A percentile compares a stretch with the other conserved stretches of the same genome.
phyloP scores from a whole-genome alignment of 2,329 filamentous ascomycete genomes.

The Xylaria sp. region DNA sequence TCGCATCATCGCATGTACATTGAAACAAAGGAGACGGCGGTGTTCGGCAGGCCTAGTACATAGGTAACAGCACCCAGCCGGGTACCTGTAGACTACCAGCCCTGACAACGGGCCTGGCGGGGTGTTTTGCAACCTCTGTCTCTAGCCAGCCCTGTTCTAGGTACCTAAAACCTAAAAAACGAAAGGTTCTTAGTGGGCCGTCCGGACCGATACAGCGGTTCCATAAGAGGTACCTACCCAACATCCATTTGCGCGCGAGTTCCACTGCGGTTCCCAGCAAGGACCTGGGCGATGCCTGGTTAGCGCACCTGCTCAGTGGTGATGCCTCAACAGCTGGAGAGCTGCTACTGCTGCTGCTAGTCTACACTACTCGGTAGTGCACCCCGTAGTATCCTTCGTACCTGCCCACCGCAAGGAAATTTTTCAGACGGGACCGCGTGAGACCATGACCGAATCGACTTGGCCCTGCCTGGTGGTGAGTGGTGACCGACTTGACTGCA shows the following conservation, averaged over 20 bases:
- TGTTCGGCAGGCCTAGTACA: neutral
- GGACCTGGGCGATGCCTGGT: conserved; percentile 16
- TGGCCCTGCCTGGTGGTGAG: conserved; percentile 26
- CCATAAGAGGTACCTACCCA: conserved; percentile 27
- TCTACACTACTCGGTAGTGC: conserved; percentile 14
- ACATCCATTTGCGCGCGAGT: conserved; percentile 10
- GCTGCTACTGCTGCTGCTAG: neutral
- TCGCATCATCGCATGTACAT: conserved; percentile 7
- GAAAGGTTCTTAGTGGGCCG: conserved; percentile 21
- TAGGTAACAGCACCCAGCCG: neutral
- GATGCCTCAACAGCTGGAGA: neutral
- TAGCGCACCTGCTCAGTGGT: conserved; percentile 3
- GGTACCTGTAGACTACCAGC: conserved; percentile 16
- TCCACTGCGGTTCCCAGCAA: conserved; percentile 24
- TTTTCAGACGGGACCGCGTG: conserved; percentile 26
- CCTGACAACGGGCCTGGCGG: conserved; percentile 21
- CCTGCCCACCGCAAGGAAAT: conserved; percentile 34
- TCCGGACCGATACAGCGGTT: conserved; percentile 28
- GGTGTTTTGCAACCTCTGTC: neutral
- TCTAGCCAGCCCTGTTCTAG: conserved; percentile 12
- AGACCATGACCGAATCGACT: conserved; percentile 34
- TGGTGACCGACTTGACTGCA: conserved; percentile 8
- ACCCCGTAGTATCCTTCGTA: conserved; percentile 15
- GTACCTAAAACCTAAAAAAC: conserved; percentile 16
- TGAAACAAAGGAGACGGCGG: neutral